These are phyloP conservation scores for Vitis rupestris DNA, from an alignment of 164 flowering plant species.

Conservation along the genomic window DNA sequence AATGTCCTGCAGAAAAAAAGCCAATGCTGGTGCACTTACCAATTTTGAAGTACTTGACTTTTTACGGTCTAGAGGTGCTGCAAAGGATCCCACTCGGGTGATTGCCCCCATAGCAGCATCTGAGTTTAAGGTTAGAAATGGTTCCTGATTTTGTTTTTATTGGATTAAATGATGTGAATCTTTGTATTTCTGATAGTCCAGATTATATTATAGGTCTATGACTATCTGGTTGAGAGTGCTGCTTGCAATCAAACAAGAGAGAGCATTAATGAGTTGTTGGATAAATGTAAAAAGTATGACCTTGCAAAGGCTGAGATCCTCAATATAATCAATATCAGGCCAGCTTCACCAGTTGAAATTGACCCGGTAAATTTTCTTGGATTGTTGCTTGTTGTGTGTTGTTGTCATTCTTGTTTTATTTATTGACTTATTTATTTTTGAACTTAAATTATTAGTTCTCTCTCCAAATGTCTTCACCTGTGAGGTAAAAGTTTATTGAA, in stretches of 20 bases:
- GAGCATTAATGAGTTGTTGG: slow-evolving; percentile 38
- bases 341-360: slow-evolving; percentile 37
- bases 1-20: slow-evolving; percentile 29
- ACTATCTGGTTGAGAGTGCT: slow-evolving; percentile 58
- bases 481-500: too few species aligned
- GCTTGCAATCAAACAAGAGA: slow-evolving; percentile 69
- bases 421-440: background rate
- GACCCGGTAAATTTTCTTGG: slow-evolving; percentile 35
- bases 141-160: background rate
- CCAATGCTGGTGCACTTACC: slow-evolving; percentile 69
- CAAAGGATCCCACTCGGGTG: slow-evolving; percentile 55
- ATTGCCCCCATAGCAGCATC: slow-evolving; percentile 45
- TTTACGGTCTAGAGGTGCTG: slow-evolving; percentile 68
- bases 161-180: background rate
- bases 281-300: slow-evolving; percentile 40
- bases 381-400: background rate
- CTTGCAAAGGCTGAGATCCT: slow-evolving; percentile 74
- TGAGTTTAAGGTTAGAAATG: slow-evolving; percentile 58
- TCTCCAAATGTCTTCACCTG: too few species aligned
- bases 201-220: slow-evolving; percentile 50
- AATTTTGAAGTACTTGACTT: slow-evolving; percentile 87
- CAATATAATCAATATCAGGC: slow-evolving; percentile 61
- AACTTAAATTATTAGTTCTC: too few species aligned
- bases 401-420: background rate
- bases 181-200: background rate